Base-by-base conservation (phyloP, 148 eudicot species). In the Heliamphora exappendiculata region DNA sequence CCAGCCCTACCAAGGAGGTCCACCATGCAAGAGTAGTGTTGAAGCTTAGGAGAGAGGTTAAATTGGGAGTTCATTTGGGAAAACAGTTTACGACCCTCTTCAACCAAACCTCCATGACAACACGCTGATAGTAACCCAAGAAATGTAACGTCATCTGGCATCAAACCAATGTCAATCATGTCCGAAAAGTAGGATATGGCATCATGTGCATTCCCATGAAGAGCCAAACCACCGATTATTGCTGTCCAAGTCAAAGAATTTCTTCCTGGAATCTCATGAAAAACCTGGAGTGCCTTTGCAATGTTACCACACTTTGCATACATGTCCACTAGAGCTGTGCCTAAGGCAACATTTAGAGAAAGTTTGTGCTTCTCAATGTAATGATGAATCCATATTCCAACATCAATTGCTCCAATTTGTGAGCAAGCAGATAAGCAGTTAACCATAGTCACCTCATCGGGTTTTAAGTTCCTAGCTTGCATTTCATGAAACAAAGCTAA, bases 1-100 rank as follows among this genome's bases (percentile, higher is more conserved):
- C 90, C 92, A 36, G 92, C 87, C 75, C 87, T 87, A 47, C 90
- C 92, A 51, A 89, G 78, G 75, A 89, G 84, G 82, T 89, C 90
- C 62, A 85, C 90, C 90, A 89, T 89, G 68, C 82, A 84, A 68
- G 92, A 89, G 66, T 89, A 89, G 78, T 87, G 90, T 70, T 87
- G 87, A 45, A 65, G 74, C 78, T 75, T 82, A 36, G 90, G 92
- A 47, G 39, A 80, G 31, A 89, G 86, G 34, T 85, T 82, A 84
- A 82, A 87, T 58, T 50, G 78, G 2, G 78, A 76, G 64, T 58
- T 82, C 92, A 89, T 85, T 78, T 84, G 86, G 36, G 80, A 20
- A 78, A 87, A 89, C 45, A 82, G 79, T n/a, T 57, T 74, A 24
- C 85, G 88, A 47, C 90, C 90, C 80, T 89, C 85, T 70, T 84